These are phyloP conservation scores for Paspalum notatum DNA, from an alignment of 176 grass and related monocot species.

Conservation along the genomic window DNA sequence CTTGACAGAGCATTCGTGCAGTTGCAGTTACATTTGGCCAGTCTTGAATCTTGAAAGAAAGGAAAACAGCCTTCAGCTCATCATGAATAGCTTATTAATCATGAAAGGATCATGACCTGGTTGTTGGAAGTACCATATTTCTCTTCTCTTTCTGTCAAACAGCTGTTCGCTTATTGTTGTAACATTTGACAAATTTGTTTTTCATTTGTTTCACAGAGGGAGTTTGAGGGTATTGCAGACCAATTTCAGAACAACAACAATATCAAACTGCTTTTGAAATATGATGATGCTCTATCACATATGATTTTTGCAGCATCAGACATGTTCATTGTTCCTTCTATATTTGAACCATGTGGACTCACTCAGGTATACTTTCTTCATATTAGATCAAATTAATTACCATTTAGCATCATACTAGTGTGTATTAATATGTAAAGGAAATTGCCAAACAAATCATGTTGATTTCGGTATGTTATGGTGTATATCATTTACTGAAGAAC, in stretches of 20 bases:
- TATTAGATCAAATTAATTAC: constrained; percentile 1
- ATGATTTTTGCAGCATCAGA: constrained; percentile 95
- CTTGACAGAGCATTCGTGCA: constrained; percentile 18
- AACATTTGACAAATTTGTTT: constrained; percentile 17
- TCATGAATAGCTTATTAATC: constrained; percentile 31
- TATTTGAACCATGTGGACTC: constrained; percentile 98
- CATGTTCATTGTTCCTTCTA: constrained; percentile 96
- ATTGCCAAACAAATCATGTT: background rate
- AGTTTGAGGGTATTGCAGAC: constrained; percentile 86
- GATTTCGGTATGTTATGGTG: background rate
- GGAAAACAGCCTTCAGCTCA: background rate
- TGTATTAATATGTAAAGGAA: background rate
- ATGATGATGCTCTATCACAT: constrained; percentile 90
- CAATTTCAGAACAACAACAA: constrained; percentile 74
- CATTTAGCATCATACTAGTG: background rate
- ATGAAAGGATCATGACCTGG: constrained; percentile 1
- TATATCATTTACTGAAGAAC: constrained; percentile 6
- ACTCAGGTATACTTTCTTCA: constrained; percentile 72
- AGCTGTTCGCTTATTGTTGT: background rate
- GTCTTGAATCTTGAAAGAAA: constrained; percentile 15
- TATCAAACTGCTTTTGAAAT: constrained; percentile 79
- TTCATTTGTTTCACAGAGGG: constrained; percentile 61
- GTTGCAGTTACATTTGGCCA: constrained; percentile 6
- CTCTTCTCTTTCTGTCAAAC: background rate
- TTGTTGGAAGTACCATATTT: constrained; percentile 15